phyloP scores from a whole-genome alignment of 148 eudicot genomes.

The Mesembryanthemum crystallinum region DNA sequence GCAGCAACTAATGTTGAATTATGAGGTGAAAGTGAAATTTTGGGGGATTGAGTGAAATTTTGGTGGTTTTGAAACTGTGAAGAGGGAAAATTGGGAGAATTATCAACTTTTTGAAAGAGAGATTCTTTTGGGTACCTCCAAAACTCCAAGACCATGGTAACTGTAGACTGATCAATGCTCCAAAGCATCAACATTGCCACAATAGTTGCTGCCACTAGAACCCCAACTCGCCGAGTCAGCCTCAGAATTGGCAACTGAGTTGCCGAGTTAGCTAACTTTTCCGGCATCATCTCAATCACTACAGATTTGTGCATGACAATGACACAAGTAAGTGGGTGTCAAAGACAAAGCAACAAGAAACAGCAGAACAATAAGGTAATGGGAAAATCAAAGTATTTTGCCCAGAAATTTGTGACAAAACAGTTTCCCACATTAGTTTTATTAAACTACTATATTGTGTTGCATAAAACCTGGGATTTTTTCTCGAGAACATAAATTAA shows the following conservation, averaged over 20 bases:
- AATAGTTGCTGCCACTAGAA: slow-evolving; percentile 18
- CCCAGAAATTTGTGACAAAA: slow-evolving; percentile 16
- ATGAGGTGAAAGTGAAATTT: neutral
- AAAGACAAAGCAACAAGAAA: slow-evolving; percentile 21
- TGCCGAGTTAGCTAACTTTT: slow-evolving; percentile 35
- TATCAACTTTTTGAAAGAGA: slow-evolving; percentile 1
- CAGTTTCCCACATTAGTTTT: slow-evolving; percentile 5
- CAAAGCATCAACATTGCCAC: slow-evolving; percentile 33
- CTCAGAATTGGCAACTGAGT: slow-evolving; percentile 36
- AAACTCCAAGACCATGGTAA: slow-evolving; percentile 27
- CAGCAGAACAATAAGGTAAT: slow-evolving; percentile 23
- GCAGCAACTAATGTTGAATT: slow-evolving; percentile 12
- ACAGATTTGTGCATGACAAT: slow-evolving; percentile 8
- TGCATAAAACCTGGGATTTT: slow-evolving; percentile 17
- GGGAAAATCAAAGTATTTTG: slow-evolving; percentile 19
- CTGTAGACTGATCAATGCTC: slow-evolving; percentile 36
- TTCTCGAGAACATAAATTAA: slow-evolving; percentile 22
- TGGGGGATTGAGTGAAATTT: neutral
- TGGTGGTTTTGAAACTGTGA: neutral
- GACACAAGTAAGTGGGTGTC: neutral
- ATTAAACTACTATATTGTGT: neutral
- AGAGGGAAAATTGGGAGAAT: slow-evolving; percentile 2
- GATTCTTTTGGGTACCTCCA: slow-evolving; percentile 34
- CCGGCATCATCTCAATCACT: slow-evolving; percentile 41
- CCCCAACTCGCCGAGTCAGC: slow-evolving; percentile 38